Conservation (phyloP, 345 rosid species). For the Heritiera littoralis region DNA sequence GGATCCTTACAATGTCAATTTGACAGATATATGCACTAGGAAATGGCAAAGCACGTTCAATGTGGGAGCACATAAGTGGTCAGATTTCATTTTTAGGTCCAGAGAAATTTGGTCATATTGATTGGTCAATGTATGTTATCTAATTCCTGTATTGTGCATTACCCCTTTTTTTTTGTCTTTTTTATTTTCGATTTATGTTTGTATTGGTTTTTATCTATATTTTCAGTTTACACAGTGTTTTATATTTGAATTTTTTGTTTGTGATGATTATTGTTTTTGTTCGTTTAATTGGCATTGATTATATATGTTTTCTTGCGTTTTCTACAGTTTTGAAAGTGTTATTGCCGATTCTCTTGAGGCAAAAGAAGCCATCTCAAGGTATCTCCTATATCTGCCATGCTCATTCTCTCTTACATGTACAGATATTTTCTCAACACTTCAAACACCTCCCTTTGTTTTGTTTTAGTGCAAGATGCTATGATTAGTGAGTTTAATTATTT, state of each 20-base stretch:
- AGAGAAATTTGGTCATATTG: slow-evolving; percentile 54
- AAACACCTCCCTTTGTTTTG: slow-evolving; percentile 20
- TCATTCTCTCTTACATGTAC: slow-evolving; percentile 1
- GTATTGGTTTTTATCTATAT: slow-evolving; percentile 21
- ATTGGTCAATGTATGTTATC: slow-evolving; percentile 79
- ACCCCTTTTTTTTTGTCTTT: neutral
- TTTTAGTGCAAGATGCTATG: slow-evolving; percentile 39
- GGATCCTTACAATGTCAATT: slow-evolving; percentile 29
- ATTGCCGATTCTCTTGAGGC: slow-evolving; percentile 84
- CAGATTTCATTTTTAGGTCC: slow-evolving; percentile 51
- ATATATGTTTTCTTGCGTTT: slow-evolving; percentile 30
- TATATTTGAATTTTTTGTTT: neutral
- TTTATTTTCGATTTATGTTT: neutral
- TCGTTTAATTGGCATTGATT: slow-evolving; percentile 27
- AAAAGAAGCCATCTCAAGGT: slow-evolving; percentile 80
- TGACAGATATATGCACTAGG: slow-evolving; percentile 70
- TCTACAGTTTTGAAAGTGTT: slow-evolving; percentile 83
- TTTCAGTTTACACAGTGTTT: neutral
- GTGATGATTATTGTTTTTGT: slow-evolving; percentile 16
- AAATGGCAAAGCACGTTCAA: slow-evolving; percentile 53
- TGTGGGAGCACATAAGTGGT: slow-evolving; percentile 68
- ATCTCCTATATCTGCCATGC: slow-evolving; percentile 17
- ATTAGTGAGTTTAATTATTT: slow-evolving; percentile 41
- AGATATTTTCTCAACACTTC: neutral
- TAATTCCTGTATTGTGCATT: neutral